Base-by-base conservation (phyloP, 2,329 filamentous ascomycete genomes). In the Pseudodiploospora longispora region DNA sequence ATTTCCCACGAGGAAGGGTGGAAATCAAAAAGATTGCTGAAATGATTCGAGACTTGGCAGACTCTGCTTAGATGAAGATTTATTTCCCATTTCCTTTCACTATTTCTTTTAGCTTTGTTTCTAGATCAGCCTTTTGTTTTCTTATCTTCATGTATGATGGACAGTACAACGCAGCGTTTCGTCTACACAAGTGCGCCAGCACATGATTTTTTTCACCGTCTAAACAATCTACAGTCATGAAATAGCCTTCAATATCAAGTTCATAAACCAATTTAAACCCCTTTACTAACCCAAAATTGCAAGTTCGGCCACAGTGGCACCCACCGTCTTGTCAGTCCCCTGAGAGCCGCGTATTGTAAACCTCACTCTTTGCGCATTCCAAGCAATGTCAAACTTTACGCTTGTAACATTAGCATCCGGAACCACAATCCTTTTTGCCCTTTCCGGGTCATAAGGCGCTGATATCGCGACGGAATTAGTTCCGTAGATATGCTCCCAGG, bases 1-100 rank as follows among this genome's bases (percentile, higher is more conserved):
- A 43, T 38, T 43, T 43, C n/a, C 42, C 42, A 6, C 30, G 42
- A 19, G 42, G 42, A 10, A 37, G 42, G 19, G 33, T 32, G 32
- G 42, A 43, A 28, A 43, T 43, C n/a, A 43, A 43, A 36, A 9
- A 10, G 6, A 43, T 43, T 34, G 36, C 36, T n/a, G 30, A 38
- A 29, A 6, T 43, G 29, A 43, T 43, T 39, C 36, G 42, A 10
- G 42, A 39, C 29, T 30, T 32, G 19, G 42, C 42, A 31, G 36
- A 43, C 19, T 19, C 19, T 19, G 19, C 19, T 19, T 19, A 19
- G 19, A 19, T 19, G 19, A 19, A 19, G 19, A 19, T 19, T 19
- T 19, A 19, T 19, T 19, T 19, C 19, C 19, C 19, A 19, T 19
- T 19, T 19, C 19, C 19, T 19, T 19, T 19, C 19, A 19, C 19